Base-by-base conservation (phyloP, 2,329 filamentous ascomycete genomes). In the Alternaria viburni region DNA sequence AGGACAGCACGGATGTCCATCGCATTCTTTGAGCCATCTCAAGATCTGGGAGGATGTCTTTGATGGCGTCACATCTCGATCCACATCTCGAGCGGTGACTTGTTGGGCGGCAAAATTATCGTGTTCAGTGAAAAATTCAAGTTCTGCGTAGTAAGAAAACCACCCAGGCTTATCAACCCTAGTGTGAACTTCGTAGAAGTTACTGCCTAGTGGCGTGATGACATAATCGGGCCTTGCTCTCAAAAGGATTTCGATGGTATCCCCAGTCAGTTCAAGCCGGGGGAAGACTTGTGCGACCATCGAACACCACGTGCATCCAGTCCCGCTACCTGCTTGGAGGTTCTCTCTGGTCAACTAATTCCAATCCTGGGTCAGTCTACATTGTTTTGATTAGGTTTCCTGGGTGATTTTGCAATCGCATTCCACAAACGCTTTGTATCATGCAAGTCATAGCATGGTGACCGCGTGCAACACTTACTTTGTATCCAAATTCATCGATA, bases 221-320 rank as follows among this genome's bases (percentile, higher is more conserved):
- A 4, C 11, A 30, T 30, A 0, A 0, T 1, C 0, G 3, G 3
- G 1, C 1, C 3, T 4, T 3, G 0, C 0, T 8, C 4, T 13
- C 10, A 50, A 19, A 7, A 4, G 10, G 15, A 50, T 10, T 28
- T 12, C 17, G 9, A 6, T 15, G 1, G 17, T 36, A 1, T 36
- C 0, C 13, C 1, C 0, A 36, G 30, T 0, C 1, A 15, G 4
- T 9, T 36, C 30, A n/a, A 0, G 10, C 10, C 8, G 2, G 9
- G 2, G 3, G 9, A 9, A 1, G 25, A 26, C 25, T 7, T 2
- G 25, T 2, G 4, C 7, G 25, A 25, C 6, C 2, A 25, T 8
- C 5, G 1, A 3, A 12, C 47, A 51, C 47, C 47, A 51, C 17
- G 2, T 17, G 12, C 47, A 51, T 51, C 6, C 26, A 6, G 10